phyloP scores from a whole-genome alignment of 2,329 filamentous ascomycete species.

The Cryphonectria naterciae region DNA sequence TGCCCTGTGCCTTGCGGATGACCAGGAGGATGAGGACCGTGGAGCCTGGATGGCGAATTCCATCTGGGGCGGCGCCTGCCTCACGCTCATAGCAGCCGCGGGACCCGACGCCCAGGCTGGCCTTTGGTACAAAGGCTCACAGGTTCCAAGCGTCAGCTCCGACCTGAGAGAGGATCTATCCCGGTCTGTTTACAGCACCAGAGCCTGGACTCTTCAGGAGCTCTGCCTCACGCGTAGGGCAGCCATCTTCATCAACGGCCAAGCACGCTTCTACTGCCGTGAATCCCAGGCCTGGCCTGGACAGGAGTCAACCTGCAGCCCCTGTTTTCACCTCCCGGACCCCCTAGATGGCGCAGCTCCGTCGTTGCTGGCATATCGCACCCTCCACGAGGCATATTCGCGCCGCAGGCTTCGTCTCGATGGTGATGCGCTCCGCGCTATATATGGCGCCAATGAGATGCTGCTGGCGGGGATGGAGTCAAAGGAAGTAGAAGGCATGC shows the following conservation, averaged over 20 bases:
- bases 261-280: conserved; percentile 7
- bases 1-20: conserved; percentile 12
- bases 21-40: neutral
- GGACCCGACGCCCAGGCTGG: conserved; percentile 5
- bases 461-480: conserved; percentile 5
- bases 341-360: neutral
- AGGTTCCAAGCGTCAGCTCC: neutral
- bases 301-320: too few species aligned
- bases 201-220: conserved; percentile 11
- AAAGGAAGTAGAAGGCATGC: too few species aligned
- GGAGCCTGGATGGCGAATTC: neutral
- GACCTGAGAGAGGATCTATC: too few species aligned
- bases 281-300: too few species aligned
- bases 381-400: neutral
- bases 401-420: neutral
- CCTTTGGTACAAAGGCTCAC: neutral
- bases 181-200: neutral
- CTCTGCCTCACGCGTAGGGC: neutral
- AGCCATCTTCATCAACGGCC: conserved; percentile 1
- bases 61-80: neutral
- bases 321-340: too few species aligned
- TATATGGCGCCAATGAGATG: neutral
- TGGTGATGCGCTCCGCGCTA: conserved; percentile 7
- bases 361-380: neutral
- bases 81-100: conserved; percentile 9